phyloP scores from a whole-genome alignment of 139 green algal genomes.

The Tetratostichococcus sp. region DNA sequence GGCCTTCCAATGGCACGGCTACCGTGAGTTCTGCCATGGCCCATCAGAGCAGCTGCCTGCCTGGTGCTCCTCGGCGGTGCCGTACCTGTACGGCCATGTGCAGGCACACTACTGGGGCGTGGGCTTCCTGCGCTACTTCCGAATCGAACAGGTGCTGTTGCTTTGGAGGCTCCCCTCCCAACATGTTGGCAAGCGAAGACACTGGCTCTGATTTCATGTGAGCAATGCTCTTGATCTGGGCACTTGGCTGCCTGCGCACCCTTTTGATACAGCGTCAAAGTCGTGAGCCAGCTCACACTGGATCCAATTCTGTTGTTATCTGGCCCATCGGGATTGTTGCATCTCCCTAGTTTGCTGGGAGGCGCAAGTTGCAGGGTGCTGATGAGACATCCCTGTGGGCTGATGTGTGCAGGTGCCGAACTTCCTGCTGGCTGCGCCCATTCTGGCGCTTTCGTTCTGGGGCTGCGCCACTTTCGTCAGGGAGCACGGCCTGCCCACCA shows the following conservation, averaged over 20 bases:
- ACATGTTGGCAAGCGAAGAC: too few species aligned
- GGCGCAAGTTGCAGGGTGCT: too few species aligned
- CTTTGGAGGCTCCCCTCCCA: too few species aligned
- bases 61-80: constrained; percentile 58
- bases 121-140: constrained; percentile 71
- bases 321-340: too few species aligned
- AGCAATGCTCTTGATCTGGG: too few species aligned
- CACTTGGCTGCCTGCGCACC: too few species aligned
- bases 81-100: constrained; percentile 74
- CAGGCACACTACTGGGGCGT: constrained; percentile 87
- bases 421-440: constrained; percentile 70
- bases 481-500: background rate
- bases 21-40: constrained; percentile 30
- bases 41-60: constrained; percentile 13
- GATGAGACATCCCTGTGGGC: too few species aligned
- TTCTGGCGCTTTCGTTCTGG: constrained; percentile 40
- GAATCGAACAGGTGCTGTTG: constrained; percentile 43
- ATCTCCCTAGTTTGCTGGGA: too few species aligned
- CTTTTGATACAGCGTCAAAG: too few species aligned
- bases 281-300: too few species aligned
- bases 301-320: too few species aligned
- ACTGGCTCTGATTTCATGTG: too few species aligned
- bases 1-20: constrained; percentile 25
- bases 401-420: constrained; percentile 61
- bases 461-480: constrained; percentile 31